Conservation (phyloP, 2,329 filamentous ascomycete genomes). For the Phyllosticta citriasiana region DNA sequence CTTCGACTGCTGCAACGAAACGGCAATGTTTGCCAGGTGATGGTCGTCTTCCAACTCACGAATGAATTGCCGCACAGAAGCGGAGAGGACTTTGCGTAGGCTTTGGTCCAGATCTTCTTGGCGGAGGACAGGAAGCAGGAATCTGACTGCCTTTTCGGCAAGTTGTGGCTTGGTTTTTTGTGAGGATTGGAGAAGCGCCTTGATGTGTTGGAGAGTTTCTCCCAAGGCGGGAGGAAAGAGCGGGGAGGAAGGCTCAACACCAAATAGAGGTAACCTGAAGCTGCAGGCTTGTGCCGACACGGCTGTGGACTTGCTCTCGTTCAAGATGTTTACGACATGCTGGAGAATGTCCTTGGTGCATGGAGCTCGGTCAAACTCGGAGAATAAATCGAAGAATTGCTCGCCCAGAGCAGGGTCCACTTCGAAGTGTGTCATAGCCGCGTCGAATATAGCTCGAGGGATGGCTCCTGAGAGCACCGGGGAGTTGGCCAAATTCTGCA, state of each 20-base stretch:
- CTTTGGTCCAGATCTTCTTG: slow-evolving; percentile 41
- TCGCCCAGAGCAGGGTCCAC: slow-evolving; percentile 57
- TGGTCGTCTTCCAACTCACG: slow-evolving; percentile 12
- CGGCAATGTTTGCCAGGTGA: not conserved
- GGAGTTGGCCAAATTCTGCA: slow-evolving; percentile 58
- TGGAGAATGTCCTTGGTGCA: slow-evolving; percentile 58
- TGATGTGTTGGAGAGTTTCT: slow-evolving; percentile 53
- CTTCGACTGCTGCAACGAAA: not conserved
- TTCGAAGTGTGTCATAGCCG: slow-evolving; percentile 68
- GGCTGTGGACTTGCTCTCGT: slow-evolving; percentile 44
- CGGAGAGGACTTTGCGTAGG: slow-evolving; percentile 43
- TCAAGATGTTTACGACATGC: slow-evolving; percentile 61
- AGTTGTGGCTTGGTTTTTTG: slow-evolving; percentile 26
- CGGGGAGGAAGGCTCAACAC: slow-evolving; percentile 51
- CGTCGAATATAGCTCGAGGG: slow-evolving; percentile 82
- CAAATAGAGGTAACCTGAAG: slow-evolving; percentile 60
- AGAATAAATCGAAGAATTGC: slow-evolving; percentile 72
- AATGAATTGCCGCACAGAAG: slow-evolving; percentile 29
- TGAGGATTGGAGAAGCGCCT: slow-evolving; percentile 35
- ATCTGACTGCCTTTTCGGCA: slow-evolving; percentile 37
- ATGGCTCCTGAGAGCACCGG: slow-evolving; percentile 89
- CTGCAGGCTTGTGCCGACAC: slow-evolving; percentile 55
- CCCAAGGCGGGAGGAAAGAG: slow-evolving; percentile 66
- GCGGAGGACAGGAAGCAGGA: slow-evolving; percentile 38
- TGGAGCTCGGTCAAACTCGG: slow-evolving; percentile 56